Evolutionary conservation across 129 eudicot genomes (phyloP).

Genomic region (Flaveria brownii): DNA sequence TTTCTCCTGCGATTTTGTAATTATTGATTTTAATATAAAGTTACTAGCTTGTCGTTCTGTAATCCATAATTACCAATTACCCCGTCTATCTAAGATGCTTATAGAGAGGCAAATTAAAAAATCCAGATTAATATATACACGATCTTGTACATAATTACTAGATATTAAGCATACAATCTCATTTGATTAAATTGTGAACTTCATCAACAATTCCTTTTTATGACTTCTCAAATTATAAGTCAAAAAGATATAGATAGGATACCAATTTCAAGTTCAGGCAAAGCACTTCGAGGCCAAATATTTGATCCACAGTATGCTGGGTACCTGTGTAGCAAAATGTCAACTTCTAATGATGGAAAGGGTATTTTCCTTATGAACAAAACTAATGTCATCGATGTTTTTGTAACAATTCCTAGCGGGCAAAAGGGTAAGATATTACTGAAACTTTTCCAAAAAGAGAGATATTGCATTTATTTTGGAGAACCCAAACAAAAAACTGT

Average conservation of each 20-base stretch:
- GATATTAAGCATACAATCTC: background rate
- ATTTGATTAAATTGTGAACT: background rate
- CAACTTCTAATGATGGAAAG: background rate
- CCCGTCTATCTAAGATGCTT: background rate
- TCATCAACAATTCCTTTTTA: slow-evolving; percentile 1
- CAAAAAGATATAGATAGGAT: slow-evolving; percentile 30
- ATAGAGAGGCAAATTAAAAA: slow-evolving; percentile 10
- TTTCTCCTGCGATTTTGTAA: background rate
- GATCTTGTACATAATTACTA: background rate
- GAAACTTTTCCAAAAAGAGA: background rate
- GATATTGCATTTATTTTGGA: background rate
- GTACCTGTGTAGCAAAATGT: slow-evolving; percentile 50
- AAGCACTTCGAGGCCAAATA: slow-evolving; percentile 76
- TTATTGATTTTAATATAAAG: background rate
- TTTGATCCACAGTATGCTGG: slow-evolving; percentile 95
- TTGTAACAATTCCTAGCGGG: background rate
- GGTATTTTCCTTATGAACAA: background rate
- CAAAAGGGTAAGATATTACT: slow-evolving; percentile 3
- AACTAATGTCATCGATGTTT: background rate
- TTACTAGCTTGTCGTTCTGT: background rate
- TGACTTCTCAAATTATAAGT: slow-evolving; percentile 13
- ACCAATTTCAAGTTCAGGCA: slow-evolving; percentile 96
- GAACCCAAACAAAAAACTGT: background rate
- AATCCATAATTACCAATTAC: background rate
- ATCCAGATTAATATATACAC: background rate